Evolutionary conservation across 1,284 basidiomycete genomes (phyloP).

Genomic region (Megacollybia platyphylla): DNA sequence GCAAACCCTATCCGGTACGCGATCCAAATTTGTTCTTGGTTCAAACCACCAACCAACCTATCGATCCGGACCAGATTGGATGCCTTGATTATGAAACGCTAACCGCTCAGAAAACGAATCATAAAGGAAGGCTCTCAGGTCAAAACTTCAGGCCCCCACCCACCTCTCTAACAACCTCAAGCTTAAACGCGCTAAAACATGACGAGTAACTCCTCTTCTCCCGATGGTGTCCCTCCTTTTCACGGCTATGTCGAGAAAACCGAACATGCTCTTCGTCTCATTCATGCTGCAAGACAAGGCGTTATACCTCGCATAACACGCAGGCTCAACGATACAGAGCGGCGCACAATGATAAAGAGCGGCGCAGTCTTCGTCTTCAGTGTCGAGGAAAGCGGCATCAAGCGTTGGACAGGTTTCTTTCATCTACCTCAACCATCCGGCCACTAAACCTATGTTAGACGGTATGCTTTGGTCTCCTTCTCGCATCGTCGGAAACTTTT

Average conservation of each 20-base stretch:
- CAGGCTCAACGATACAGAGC: constrained; percentile 66
- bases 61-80: too few species aligned
- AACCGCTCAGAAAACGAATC: constrained; percentile 20
- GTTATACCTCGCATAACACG: constrained; percentile 66
- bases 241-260: constrained; percentile 66
- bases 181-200: constrained; percentile 19
- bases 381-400: constrained; percentile 74
- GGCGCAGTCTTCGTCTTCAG: constrained; percentile 78
- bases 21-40: constrained; percentile 9
- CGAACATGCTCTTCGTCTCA: constrained; percentile 64
- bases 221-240: constrained; percentile 46
- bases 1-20: constrained; percentile 21
- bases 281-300: constrained; percentile 65
- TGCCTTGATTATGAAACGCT: constrained; percentile 7
- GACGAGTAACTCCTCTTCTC: constrained; percentile 24
- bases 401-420: constrained; percentile 58
- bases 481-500: constrained; percentile 70
- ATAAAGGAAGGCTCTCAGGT: constrained; percentile 21
- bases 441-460: constrained; percentile 21
- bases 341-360: constrained; percentile 59
- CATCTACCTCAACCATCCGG: neutral
- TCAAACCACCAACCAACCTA: constrained; percentile 6
- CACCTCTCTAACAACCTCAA: constrained; percentile 42
- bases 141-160: constrained; percentile 25
- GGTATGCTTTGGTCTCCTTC: constrained; percentile 74